These are phyloP conservation scores for Stramenopiles sp. DNA, from an alignment of 352 stramenopile genomes.

Conservation along the genomic window DNA sequence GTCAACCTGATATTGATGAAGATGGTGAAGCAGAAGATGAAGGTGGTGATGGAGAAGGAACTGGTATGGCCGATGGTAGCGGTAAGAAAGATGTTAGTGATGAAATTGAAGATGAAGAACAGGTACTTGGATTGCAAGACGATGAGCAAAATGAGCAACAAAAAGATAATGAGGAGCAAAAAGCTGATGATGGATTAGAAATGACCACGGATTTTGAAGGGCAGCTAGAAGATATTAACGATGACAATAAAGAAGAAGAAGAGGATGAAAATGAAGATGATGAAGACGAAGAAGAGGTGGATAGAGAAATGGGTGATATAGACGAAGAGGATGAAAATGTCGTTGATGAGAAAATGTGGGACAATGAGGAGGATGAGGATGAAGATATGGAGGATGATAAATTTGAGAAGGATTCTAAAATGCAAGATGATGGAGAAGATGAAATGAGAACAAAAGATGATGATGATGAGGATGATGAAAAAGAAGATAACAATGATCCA, in stretches of 20 bases:
- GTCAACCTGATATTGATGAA: conserved; percentile 42
- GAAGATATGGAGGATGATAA: conserved; percentile 51
- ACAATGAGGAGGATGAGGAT: conserved; percentile 47
- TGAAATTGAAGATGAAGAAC: conserved; percentile 98
- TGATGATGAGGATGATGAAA: conserved; percentile 14
- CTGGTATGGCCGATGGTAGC: conserved; percentile 93
- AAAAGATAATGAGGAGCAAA: conserved; percentile 54
- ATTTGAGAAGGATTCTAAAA: conserved; percentile 56
- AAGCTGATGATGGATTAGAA: conserved; percentile 75
- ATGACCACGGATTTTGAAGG: conserved; percentile 99
- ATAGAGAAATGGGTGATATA: conserved; percentile 96
- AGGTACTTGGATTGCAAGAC: conserved; percentile 90
- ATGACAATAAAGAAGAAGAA: conserved; percentile 33
- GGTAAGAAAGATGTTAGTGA: conserved; percentile 96
- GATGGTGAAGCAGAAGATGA: conserved; percentile 58
- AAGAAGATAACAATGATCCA: conserved; percentile 18
- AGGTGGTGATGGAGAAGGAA: conserved; percentile 30
- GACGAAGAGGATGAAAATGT: conserved; percentile 88
- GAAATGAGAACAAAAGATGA: conserved; percentile 6
- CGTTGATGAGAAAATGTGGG: conserved; percentile 98
- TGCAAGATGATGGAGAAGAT: conserved; percentile 12
- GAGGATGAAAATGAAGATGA: conserved; percentile 32
- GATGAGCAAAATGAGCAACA: conserved; percentile 56
- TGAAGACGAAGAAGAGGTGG: conserved; percentile 78
- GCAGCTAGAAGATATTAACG: conserved; percentile 84